phyloP scores from a whole-genome alignment of 345 rosid species.

The Geranium brycei region DNA sequence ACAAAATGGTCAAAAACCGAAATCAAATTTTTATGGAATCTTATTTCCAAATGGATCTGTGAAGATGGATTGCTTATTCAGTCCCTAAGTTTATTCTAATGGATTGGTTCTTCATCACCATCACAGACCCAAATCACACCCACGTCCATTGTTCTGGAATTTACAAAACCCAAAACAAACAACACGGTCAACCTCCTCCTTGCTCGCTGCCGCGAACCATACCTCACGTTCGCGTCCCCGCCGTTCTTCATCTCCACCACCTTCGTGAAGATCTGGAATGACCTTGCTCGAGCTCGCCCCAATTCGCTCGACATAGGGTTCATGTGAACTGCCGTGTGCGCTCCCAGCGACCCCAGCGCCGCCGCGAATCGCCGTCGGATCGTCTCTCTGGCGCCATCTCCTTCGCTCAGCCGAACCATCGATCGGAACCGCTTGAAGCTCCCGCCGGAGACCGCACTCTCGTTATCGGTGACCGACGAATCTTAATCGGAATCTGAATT shows the following conservation, averaged over 20 bases:
- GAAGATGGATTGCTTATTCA: too few species aligned
- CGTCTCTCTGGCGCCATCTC: slow-evolving; percentile 33
- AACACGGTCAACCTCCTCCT: slow-evolving; percentile 29
- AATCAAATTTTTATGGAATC: too few species aligned
- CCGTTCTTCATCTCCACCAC: slow-evolving; percentile 38
- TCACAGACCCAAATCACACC: too few species aligned
- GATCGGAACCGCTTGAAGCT: slow-evolving; percentile 2
- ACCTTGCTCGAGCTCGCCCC: slow-evolving; percentile 41
- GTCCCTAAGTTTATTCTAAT: too few species aligned
- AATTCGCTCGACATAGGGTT: slow-evolving; percentile 20
- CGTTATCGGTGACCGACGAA: slow-evolving; percentile 41
- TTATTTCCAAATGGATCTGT: too few species aligned
- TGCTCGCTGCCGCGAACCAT: slow-evolving; percentile 43
- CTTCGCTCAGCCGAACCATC: slow-evolving; percentile 31
- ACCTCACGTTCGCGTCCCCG: slow-evolving; percentile 42
- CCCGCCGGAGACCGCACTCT: slow-evolving; percentile 30
- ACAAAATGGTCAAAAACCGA: too few species aligned
- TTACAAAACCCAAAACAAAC: slow-evolving; percentile 52
- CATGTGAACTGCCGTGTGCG: slow-evolving; percentile 31
- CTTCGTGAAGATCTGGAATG: slow-evolving; percentile 37
- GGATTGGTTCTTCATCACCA: too few species aligned
- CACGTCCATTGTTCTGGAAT: slow-evolving; percentile 22
- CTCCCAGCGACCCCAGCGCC: slow-evolving; percentile 28
- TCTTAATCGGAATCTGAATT: slow-evolving; percentile 12
- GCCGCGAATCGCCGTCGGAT: slow-evolving; percentile 28